phyloP scores from a whole-genome alignment of 2,329 filamentous ascomycete genomes.

The Penicillium sp. region DNA sequence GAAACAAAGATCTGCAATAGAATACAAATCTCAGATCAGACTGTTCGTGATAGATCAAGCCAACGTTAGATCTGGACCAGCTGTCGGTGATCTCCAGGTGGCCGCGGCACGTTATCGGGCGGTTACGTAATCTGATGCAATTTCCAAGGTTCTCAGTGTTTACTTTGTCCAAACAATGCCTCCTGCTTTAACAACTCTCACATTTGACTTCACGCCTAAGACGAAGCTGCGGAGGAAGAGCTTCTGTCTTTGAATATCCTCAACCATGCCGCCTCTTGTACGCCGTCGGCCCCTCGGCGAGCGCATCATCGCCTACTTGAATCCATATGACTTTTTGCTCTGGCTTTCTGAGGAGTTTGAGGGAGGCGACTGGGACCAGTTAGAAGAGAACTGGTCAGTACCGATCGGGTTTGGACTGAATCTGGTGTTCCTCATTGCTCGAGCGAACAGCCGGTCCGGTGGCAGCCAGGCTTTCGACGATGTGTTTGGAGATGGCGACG shows the following conservation, averaged over 20 bases:
- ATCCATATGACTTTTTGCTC: conserved; percentile 85
- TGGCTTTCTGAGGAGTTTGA: conserved; percentile 94
- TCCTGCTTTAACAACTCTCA: background rate
- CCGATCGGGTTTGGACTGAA: conserved; percentile 77
- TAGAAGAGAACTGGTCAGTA: conserved; percentile 69
- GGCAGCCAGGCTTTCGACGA: conserved; percentile 65
- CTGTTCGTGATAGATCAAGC: conserved; percentile 2
- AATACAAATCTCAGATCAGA: background rate
- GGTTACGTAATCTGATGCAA: conserved; percentile 26
- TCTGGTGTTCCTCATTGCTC: conserved; percentile 75
- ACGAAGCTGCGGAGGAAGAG: conserved; percentile 23
- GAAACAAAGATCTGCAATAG: background rate
- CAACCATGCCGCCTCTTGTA: conserved; percentile 76
- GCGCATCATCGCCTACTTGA: conserved; percentile 77
- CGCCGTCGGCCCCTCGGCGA: conserved; percentile 77
- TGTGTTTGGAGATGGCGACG: conserved; percentile 74
- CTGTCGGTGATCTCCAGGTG: conserved; percentile 15
- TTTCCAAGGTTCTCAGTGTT: conserved; percentile 10
- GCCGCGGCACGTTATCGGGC: conserved; percentile 19
- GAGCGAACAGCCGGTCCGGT: conserved; percentile 69
- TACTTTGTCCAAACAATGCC: conserved; percentile 7
- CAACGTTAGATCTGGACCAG: conserved; percentile 5
- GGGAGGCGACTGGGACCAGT: conserved; percentile 84
- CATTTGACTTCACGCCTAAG: conserved; percentile 5
- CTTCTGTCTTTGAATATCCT: conserved; percentile 10